Percentiles rank a stretch among this genome's conserved stretches.
phyloP scores from a whole-genome alignment of 768 basidiomycete genomes.

The Filobasidium floriforme region DNA sequence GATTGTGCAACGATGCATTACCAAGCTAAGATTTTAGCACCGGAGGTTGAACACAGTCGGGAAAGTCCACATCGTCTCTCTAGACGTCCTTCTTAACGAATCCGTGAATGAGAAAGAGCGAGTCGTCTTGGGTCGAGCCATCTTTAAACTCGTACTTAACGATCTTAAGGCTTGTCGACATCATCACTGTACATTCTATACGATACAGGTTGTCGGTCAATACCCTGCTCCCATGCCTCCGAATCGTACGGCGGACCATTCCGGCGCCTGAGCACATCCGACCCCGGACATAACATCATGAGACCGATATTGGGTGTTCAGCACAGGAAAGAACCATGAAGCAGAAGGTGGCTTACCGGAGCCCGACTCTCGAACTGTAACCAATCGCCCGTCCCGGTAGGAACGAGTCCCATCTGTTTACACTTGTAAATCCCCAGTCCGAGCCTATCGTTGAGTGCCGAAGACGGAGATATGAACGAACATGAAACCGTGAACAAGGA shows the following conservation, averaged over 20 bases:
- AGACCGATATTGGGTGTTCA: background rate
- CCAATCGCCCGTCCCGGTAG: slow-evolving; percentile 89
- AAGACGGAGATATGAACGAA: background rate
- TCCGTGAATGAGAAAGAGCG: no score
- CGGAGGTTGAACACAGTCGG: no score
- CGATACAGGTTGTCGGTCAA: background rate
- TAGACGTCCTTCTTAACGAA: no score
- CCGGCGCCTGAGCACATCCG: slow-evolving; percentile 29
- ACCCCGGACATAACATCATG: background rate
- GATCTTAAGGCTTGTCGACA: no score
- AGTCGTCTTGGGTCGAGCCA: no score
- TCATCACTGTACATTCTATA: no score
- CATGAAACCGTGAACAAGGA: background rate
- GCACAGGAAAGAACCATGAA: background rate
- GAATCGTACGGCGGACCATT: slow-evolving; percentile 40
- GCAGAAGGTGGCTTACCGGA: slow-evolving; percentile 49
- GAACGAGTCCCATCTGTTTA: slow-evolving; percentile 80
- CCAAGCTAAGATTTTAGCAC: no score
- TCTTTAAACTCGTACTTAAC: no score
- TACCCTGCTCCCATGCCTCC: background rate
- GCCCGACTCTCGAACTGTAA: slow-evolving; percentile 81
- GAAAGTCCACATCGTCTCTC: no score
- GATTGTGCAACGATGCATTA: no score
- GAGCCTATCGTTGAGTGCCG: slow-evolving; percentile 55
- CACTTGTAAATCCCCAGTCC: slow-evolving; percentile 88